phyloP scores from a whole-genome alignment of 2,329 filamentous ascomycete species.

The Microdochium nivale region DNA sequence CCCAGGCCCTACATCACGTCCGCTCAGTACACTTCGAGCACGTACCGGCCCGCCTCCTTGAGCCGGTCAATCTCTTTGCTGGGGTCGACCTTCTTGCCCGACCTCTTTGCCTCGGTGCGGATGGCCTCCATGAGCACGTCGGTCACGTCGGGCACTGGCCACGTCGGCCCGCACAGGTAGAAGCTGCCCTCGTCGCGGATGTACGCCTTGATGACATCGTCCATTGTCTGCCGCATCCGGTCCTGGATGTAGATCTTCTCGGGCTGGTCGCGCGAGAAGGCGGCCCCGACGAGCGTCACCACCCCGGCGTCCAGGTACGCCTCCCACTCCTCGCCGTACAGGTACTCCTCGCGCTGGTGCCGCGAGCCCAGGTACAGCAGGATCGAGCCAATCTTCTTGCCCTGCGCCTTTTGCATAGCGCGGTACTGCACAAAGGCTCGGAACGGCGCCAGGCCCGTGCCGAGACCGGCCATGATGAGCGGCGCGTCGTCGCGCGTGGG shows the following conservation, averaged over 20 bases:
- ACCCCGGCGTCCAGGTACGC: slow-evolving; percentile 93
- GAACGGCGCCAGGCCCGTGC: slow-evolving; percentile 97
- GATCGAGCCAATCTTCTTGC: slow-evolving; percentile 87
- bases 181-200: slow-evolving; percentile 83
- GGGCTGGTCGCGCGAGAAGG: slow-evolving; percentile 93
- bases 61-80: slow-evolving; percentile 91
- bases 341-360: slow-evolving; percentile 96
- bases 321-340: slow-evolving; percentile 99
- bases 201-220: slow-evolving; percentile 78
- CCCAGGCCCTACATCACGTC: not conserved
- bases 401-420: slow-evolving; percentile 94
- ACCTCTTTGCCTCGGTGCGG: slow-evolving; percentile 59
- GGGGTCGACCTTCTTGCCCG: slow-evolving; percentile 73
- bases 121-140: slow-evolving; percentile 91
- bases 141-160: slow-evolving; percentile 96
- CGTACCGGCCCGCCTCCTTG: slow-evolving; percentile 91
- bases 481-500: slow-evolving; percentile 79
- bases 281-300: slow-evolving; percentile 85
- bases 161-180: slow-evolving; percentile 96
- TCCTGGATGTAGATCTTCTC: slow-evolving; percentile 99
- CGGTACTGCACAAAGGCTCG: slow-evolving; percentile 97
- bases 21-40: slow-evolving; percentile 85
- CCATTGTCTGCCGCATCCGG: slow-evolving; percentile 82
- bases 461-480: slow-evolving; percentile 98
- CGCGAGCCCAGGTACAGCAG: slow-evolving; percentile 94